Evolutionary conservation across 106 monocot genomes (phyloP), one percentile per base, ranked within the genome.

Genomic region (Acanthochlamys bracteata): DNA sequence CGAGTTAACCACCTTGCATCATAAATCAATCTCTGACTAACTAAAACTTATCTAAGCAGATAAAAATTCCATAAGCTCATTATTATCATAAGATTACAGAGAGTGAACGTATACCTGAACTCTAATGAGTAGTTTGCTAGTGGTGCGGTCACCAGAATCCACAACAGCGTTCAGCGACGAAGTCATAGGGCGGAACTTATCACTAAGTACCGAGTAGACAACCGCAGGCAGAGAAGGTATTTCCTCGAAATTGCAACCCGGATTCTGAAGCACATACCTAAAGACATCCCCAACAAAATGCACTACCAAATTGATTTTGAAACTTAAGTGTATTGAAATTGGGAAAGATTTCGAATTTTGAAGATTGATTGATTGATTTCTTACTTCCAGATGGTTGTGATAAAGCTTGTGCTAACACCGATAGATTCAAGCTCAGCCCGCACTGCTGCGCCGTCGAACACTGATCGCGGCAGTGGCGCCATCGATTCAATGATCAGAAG

Each of bases 91-190:
- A 45, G 43, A 45, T 7, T 45, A 45, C n/a, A n/a, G n/a, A n/a
- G n/a, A n/a, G n/a, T n/a, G n/a, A n/a, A n/a, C n/a, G n/a, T n/a
- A 7, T 12, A 92, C 98, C 90, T 98, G 92, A 20, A 98, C 77
- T 67, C 77, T 71, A 57, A 98, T 82, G 26, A 98, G 88, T 57
- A 98, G 98, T 81, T 98, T 98, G 43, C 92, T 98, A 65, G 92
- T 92, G 78, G 73, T 74, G 6, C 72, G 24, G 17, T 98, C 88
- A 57, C 25, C 76, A 39, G 98, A 92, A n/a, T 92, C 85, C 10
- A 71, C 65, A 7, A 80, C 74, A 15, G 98, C 82, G 13, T 79
- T 70, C 21, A 98, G 68, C 7, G 80, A 63, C 20, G 98, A 85
- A 0, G 92, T 89, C 80, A 81, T 73, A 33, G 79, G 20, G 20